A percentile compares a stretch with the other conserved stretches of the same genome.
These are phyloP conservation scores for Amanita brunnescens DNA, from an alignment of 768 basidiomycete species.

Conservation along the genomic window DNA sequence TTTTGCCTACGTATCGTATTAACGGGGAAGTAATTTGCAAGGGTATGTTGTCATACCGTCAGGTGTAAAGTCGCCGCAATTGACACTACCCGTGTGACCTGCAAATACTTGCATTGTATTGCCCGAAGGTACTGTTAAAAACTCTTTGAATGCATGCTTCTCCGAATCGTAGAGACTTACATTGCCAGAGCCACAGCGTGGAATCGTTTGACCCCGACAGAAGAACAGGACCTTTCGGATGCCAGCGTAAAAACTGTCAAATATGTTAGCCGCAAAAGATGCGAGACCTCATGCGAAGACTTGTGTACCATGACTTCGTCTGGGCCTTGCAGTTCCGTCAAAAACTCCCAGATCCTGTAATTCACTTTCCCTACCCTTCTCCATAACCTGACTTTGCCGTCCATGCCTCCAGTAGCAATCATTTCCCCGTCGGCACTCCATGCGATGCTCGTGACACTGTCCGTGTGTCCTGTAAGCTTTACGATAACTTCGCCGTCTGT, in stretches of 20 bases:
- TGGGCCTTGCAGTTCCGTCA: conserved; percentile 87
- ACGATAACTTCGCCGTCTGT: conserved; percentile 73
- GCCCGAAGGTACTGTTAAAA: conserved; percentile 74
- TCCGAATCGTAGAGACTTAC: conserved; percentile 37
- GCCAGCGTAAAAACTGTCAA: conserved; percentile 86
- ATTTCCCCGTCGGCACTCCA: conserved; percentile 90
- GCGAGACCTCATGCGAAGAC: not conserved
- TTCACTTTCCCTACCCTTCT: conserved; percentile 67
- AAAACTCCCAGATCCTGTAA: conserved; percentile 85
- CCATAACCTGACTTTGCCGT: conserved; percentile 92
- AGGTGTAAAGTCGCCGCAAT: conserved; percentile 86
- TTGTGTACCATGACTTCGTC: conserved; percentile 86
- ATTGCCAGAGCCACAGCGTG: conserved; percentile 95
- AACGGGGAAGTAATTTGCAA: not conserved
- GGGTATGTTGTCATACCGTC: conserved; percentile 46
- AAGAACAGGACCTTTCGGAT: conserved; percentile 85
- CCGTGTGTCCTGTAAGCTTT: conserved; percentile 86
- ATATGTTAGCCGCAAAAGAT: too few relatives aligned
- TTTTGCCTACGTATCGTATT: conserved; percentile 50
- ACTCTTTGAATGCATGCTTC: not conserved
- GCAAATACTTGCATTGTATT: conserved; percentile 95
- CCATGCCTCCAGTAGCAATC: conserved; percentile 96
- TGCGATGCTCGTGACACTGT: conserved; percentile 72
- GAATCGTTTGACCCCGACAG: conserved; percentile 90
- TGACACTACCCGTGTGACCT: conserved; percentile 77